phyloP scores from a whole-genome alignment of 768 basidiomycete genomes.

The Tricholoma saponaceum region DNA sequence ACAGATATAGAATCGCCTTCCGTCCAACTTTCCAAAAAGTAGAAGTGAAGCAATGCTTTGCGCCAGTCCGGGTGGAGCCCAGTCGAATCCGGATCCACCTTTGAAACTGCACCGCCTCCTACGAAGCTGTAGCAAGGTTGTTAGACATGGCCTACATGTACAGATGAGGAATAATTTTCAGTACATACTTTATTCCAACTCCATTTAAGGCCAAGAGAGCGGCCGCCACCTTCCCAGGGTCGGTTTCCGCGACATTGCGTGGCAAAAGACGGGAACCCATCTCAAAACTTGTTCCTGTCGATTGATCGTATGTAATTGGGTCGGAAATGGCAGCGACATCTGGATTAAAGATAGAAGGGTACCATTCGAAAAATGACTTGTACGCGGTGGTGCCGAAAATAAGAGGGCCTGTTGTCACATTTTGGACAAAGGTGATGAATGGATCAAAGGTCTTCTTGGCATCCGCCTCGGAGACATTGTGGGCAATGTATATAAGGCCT shows the following conservation, averaged over 20 bases:
- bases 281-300: slow-evolving; percentile 2
- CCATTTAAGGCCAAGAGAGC: too few species aligned
- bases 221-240: slow-evolving; percentile 3
- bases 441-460: slow-evolving; percentile 1
- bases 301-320: too few species aligned
- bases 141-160: too few species aligned
- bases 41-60: too few species aligned
- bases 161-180: too few species aligned
- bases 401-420: not conserved
- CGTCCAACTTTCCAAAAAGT: too few species aligned
- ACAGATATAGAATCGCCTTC: slow-evolving; percentile 17
- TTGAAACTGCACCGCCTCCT: slow-evolving; percentile 38
- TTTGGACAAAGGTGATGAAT: slow-evolving; percentile 1
- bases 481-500: not conserved
- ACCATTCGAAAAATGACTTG: slow-evolving; percentile 1
- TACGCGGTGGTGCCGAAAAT: not conserved
- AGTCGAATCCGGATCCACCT: slow-evolving; percentile 28
- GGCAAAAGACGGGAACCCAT: slow-evolving; percentile 7
- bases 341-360: not conserved
- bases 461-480: slow-evolving; percentile 1
- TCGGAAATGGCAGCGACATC: too few species aligned
- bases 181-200: too few species aligned
- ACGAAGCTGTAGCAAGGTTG: not conserved
- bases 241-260: not conserved
- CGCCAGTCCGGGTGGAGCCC: slow-evolving; percentile 42